These are phyloP conservation scores for Fusarium haematococcum DNA, from an alignment of 2,329 filamentous ascomycete genomes.

Conservation along the genomic window DNA sequence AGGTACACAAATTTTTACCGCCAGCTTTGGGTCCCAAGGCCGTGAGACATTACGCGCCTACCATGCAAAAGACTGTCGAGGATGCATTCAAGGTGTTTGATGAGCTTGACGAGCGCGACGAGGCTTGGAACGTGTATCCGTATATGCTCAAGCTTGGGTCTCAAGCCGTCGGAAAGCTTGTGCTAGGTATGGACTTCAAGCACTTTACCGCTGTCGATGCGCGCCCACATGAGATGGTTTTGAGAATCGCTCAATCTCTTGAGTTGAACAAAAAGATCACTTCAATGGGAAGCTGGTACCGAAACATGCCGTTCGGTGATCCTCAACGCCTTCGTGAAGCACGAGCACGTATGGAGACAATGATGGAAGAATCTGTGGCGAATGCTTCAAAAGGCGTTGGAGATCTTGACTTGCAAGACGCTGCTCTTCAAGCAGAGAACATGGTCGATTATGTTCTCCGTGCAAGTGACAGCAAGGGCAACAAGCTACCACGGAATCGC, in stretches of 20 bases:
- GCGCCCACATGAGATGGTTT: conserved; percentile 63
- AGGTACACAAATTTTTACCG: conserved; percentile 71
- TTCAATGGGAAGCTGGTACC: conserved; percentile 67
- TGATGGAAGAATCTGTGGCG: conserved; percentile 54
- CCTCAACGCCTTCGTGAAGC: conserved; percentile 56
- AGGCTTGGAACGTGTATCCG: conserved; percentile 62
- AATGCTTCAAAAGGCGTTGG: conserved; percentile 52
- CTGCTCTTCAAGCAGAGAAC: conserved; percentile 61
- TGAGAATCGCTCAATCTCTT: conserved; percentile 61
- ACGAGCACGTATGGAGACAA: conserved; percentile 47
- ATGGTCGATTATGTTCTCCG: conserved; percentile 63
- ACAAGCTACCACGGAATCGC: conserved; percentile 59
- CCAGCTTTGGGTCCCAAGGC: conserved; percentile 70
- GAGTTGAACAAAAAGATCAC: conserved; percentile 70
- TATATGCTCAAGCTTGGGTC: conserved; percentile 63
- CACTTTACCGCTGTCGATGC: conserved; percentile 60
- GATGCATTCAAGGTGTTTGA: conserved; percentile 63
- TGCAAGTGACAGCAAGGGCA: conserved; percentile 65
- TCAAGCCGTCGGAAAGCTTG: conserved; percentile 58
- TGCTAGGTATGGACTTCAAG: conserved; percentile 59
- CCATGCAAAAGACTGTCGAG: conserved; percentile 67
- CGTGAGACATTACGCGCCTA: conserved; percentile 69
- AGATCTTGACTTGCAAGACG: conserved; percentile 59
- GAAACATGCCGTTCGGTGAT: conserved; percentile 67
- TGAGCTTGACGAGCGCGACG: conserved; percentile 60